Percentiles rank a stretch among this genome's conserved stretches.
These are phyloP conservation scores for Eleusine coracana DNA, from an alignment of 176 grass and related monocot genomes.

Conservation along the genomic window DNA sequence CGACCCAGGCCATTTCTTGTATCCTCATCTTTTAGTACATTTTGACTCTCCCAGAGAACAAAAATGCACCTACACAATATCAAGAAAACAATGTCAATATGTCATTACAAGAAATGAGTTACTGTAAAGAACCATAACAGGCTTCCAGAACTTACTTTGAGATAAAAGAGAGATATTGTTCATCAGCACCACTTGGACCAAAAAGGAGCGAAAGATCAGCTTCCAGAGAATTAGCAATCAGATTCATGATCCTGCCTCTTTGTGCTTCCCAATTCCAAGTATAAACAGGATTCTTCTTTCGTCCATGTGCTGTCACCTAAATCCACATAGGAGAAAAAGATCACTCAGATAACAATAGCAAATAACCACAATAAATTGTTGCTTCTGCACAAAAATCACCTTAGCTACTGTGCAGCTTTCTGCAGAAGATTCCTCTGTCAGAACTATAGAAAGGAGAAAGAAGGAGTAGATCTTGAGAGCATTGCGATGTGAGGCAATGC, in stretches of 20 bases:
- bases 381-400: constrained; percentile 43
- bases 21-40: constrained; percentile 70
- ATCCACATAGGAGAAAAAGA: constrained; percentile 19
- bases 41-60: constrained; percentile 78
- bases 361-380: background rate
- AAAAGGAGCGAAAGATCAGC: constrained; percentile 84
- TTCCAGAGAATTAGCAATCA: constrained; percentile 92
- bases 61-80: constrained; percentile 59
- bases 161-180: constrained; percentile 87
- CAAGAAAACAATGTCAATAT: constrained; percentile 26
- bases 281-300: constrained; percentile 83
- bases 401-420: constrained; percentile 49
- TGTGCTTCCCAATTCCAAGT: constrained; percentile 94
- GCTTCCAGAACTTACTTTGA: constrained; percentile 73
- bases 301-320: constrained; percentile 62
- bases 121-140: constrained; percentile 21
- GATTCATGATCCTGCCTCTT: constrained; percentile 83
- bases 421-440: constrained; percentile 49
- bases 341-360: constrained; percentile 11
- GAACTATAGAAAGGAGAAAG: constrained; percentile 77
- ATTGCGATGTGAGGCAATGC: constrained; percentile 80
- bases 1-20: constrained; percentile 70
- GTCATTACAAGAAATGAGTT: constrained; percentile 13
- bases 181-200: constrained; percentile 74
- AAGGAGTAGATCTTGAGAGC: constrained; percentile 92